phyloP scores from a whole-genome alignment of 225 moss, liverwort and hornwort species.

The Straminergon stramineum region DNA sequence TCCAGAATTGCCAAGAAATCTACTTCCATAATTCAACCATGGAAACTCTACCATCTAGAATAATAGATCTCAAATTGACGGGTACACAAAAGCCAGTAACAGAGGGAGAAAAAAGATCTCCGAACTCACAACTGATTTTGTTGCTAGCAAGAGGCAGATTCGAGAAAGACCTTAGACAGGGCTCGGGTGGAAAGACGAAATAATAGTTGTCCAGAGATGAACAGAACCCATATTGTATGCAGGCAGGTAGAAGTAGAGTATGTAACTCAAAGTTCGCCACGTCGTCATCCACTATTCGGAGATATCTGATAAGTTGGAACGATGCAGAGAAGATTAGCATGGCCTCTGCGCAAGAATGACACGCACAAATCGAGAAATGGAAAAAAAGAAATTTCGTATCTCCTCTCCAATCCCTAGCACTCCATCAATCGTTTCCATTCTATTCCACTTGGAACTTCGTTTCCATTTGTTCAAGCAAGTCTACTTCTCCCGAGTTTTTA shows the following conservation, averaged over 20 bases:
- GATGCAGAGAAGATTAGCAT: constrained; percentile 69
- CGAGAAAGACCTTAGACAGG: not conserved
- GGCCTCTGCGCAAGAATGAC: constrained; percentile 66
- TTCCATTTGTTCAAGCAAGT: not conserved
- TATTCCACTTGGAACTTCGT: not conserved
- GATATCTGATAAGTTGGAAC: constrained; percentile 50
- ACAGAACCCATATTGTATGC: not conserved
- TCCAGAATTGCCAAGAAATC: not conserved
- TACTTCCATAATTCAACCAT: not conserved
- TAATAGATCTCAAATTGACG: not conserved
- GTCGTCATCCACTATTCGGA: not conserved
- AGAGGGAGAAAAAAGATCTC: not conserved
- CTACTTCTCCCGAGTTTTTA: not conserved
- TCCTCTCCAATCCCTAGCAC: not conserved
- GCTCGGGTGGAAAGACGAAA: not conserved
- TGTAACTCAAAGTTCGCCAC: rapidly evolving
- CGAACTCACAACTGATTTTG: not conserved
- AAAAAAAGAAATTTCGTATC: no score
- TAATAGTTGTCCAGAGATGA: not conserved
- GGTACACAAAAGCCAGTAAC: not conserved
- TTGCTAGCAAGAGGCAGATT: not conserved
- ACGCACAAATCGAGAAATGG: constrained; percentile 48
- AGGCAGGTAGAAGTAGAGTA: not conserved
- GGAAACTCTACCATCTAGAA: not conserved
- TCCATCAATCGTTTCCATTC: not conserved